Evolutionary conservation across 2,329 filamentous ascomycete species (phyloP).

Genomic region (Bisporella sp.): DNA sequence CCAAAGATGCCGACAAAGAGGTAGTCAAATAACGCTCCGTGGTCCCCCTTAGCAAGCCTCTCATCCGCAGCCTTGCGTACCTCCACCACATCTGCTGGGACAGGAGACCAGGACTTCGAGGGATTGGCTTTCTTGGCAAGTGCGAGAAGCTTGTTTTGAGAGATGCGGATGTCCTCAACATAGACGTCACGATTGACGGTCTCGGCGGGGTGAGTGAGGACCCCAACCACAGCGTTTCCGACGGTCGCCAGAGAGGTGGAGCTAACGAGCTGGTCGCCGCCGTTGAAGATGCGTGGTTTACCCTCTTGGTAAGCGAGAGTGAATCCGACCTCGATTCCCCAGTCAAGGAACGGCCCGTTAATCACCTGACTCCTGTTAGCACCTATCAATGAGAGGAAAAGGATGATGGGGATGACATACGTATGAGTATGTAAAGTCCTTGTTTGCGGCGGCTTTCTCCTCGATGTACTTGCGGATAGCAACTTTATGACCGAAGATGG

Average conservation of each 20-base stretch:
- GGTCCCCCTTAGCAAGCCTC: conserved; percentile 17
- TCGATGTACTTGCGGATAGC: conserved; percentile 33
- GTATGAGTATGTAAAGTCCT: no score
- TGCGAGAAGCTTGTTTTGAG: conserved; percentile 35
- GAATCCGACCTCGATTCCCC: conserved; percentile 38
- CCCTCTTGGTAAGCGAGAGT: conserved; percentile 36
- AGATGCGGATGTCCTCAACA: conserved; percentile 36
- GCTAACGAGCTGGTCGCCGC: conserved; percentile 41
- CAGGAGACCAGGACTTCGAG: conserved; percentile 20
- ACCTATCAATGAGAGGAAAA: no score
- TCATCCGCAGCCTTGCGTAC: conserved; percentile 15
- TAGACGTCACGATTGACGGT: conserved; percentile 45
- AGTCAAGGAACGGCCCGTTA: conserved; percentile 53
- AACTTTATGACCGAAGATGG: conserved; percentile 46
- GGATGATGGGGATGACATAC: no score
- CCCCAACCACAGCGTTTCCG: conserved; percentile 39
- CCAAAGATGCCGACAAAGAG: conserved; percentile 29
- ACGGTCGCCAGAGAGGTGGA: conserved; percentile 40
- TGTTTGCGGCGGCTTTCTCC: conserved; percentile 22
- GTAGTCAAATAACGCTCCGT: conserved; percentile 27
- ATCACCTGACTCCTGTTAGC: no score
- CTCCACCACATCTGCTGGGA: conserved; percentile 8
- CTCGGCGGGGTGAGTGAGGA: conserved; percentile 41
- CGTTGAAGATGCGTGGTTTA: conserved; percentile 39
- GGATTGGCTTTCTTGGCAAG: conserved; percentile 28